Evolutionary conservation across 176 grass and related monocot species (phyloP).

Genomic region (Pharus latifolius): DNA sequence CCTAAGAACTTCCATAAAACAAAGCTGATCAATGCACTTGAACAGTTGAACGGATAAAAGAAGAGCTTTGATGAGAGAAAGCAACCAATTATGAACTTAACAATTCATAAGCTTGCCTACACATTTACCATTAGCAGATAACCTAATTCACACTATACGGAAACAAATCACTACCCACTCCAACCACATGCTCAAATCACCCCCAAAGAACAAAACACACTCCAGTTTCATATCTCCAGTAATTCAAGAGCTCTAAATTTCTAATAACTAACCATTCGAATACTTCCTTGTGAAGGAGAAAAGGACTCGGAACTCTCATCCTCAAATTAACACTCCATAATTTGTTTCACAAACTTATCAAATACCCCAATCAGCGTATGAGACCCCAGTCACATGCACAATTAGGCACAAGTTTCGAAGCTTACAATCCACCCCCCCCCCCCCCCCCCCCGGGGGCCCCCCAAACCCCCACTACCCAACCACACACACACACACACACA

Average conservation of each 20-base stretch:
- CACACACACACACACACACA: no score
- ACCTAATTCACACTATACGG: not conserved
- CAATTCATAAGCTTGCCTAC: not conserved
- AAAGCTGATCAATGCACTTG: no score
- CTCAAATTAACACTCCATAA: not conserved
- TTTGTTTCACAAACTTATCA: not conserved
- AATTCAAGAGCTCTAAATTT: not conserved
- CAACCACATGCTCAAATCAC: not conserved
- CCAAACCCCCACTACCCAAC: no score
- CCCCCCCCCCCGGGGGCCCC: no score
- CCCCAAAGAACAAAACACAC: no score
- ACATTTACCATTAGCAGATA: not conserved
- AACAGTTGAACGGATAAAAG: no score
- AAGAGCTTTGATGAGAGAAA: no score
- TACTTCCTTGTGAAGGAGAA: no score
- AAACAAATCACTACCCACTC: not conserved
- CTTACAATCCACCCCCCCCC: no score
- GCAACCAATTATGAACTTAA: not conserved
- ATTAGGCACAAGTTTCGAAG: not conserved
- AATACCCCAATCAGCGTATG: not conserved
- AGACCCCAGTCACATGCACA: not conserved
- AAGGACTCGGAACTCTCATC: not conserved
- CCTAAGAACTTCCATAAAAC: slow-evolving; percentile 25
- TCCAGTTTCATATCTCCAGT: not conserved
- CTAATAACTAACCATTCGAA: not conserved